Base-by-base conservation (phyloP, 2,329 filamentous ascomycete genomes). In the Xylariales sp. region DNA sequence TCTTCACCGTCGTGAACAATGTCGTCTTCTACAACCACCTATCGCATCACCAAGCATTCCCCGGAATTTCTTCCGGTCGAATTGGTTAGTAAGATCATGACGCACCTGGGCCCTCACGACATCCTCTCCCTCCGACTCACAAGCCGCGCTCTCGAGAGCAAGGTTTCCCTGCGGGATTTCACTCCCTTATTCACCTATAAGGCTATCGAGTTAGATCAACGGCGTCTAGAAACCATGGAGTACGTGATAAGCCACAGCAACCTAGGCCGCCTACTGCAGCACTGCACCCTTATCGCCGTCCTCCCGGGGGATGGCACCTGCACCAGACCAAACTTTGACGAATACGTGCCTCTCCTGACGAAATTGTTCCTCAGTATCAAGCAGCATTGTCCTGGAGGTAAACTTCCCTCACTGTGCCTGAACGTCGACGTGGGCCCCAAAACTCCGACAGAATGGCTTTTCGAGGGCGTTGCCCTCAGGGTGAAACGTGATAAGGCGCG, bases 1-100 rank as follows among this genome's bases (percentile, higher is more conserved):
- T 34, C 32, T 34, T 8, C 5, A 34, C 32, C 8, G 32, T 8
- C 5, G 8, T 34, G 32, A 48, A 23, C 45, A 48, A 18, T 23
- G 32, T 5, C 45, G n/a, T 48, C 18, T 48, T 48, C 18, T n/a
- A 18, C 45, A 23, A 48, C 5, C 45, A 18, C 50, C 16, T 12
- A 30, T n/a, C 23, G 9, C 53, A 4, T n/a, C 10, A 56, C 43
- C 36, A 23, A 28, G 14, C n/a, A 5, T 18, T 18, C 7, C 34
- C n/a, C 50, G 30, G 56, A 59, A 36, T 5, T 23, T 16, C 62
- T 65, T 39, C 55, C 62, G 1, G 39, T 65, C 49, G 62, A 65
- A 28, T 6, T 65, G 14, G 48, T 65, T 23, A 8, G 8, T 28
- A 48, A 36, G 3, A 7, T 64, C 28, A 30, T 46, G 14, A 45